Evolutionary conservation across 306 rosid species (phyloP).

Genomic region (Echinosophora koreensis): DNA sequence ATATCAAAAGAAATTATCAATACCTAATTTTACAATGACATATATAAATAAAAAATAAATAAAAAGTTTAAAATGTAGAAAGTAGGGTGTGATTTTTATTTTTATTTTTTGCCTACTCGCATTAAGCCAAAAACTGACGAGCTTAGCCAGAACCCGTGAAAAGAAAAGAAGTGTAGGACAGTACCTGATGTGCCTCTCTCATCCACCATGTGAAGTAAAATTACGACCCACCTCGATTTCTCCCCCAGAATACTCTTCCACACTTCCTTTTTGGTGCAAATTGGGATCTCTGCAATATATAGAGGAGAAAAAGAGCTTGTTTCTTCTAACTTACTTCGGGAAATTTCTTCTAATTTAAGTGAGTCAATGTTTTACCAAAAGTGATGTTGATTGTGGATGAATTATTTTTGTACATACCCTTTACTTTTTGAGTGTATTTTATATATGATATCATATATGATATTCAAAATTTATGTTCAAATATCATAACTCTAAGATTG

Average conservation of each 20-base stretch:
- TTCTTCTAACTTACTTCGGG: not conserved
- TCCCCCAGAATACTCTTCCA: constrained; percentile 5
- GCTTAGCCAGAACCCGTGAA: not conserved
- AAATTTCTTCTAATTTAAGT: constrained; percentile 32
- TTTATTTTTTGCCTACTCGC: not conserved
- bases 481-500: too few relatives aligned
- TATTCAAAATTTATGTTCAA: too few relatives aligned
- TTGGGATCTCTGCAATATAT: constrained; percentile 33
- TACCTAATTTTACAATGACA: constrained; percentile 23
- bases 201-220: constrained; percentile 20
- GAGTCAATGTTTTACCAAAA: too few relatives aligned
- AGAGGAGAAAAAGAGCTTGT: constrained; percentile 20
- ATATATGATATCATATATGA: too few relatives aligned
- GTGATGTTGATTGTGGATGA: too few relatives aligned
- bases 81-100: not conserved
- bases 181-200: constrained; percentile 28
- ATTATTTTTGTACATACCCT: too few relatives aligned
- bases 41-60: not conserved
- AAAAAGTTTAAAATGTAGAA: not conserved
- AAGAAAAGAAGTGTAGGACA: constrained; percentile 40
- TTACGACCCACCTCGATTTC: constrained; percentile 4
- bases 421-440: too few relatives aligned
- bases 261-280: not conserved
- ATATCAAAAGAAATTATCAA: constrained; percentile 16
- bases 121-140: constrained; percentile 2